phyloP scores from a whole-genome alignment of 176 grass and related monocot species.

The Bothriochloa decipiens region DNA sequence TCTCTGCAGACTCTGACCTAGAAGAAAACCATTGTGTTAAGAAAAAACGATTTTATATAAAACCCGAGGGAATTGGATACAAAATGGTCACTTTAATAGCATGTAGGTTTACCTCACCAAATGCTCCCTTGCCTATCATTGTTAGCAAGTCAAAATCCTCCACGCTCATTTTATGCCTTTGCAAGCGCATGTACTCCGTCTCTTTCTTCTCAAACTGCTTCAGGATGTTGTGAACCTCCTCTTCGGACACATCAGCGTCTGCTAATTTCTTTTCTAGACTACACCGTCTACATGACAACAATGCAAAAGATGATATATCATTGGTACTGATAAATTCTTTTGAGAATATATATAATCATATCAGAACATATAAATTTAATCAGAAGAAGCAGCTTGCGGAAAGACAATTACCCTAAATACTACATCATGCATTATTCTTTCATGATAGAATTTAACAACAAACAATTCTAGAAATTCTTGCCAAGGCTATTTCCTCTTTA shows the following conservation, averaged over 20 bases:
- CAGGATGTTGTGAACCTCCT: slow-evolving; percentile 83
- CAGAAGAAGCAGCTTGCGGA: background rate
- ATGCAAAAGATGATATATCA: slow-evolving; percentile 4
- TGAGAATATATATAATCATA: background rate
- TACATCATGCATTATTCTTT: no score
- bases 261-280: slow-evolving; percentile 88
- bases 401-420: no score
- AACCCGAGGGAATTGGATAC: background rate
- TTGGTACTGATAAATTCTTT: background rate
- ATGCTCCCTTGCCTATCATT: slow-evolving; percentile 98
- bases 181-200: slow-evolving; percentile 94
- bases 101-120: slow-evolving; percentile 83
- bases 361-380: background rate
- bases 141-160: slow-evolving; percentile 95
- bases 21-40: slow-evolving; percentile 37
- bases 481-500: no score
- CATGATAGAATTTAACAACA: no score
- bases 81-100: background rate
- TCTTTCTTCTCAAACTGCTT: slow-evolving; percentile 98
- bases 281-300: slow-evolving; percentile 62
- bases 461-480: no score
- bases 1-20: slow-evolving; percentile 97
- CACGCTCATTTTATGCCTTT: slow-evolving; percentile 97
- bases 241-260: slow-evolving; percentile 84
- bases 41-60: background rate